A percentile compares a stretch with the other conserved stretches of the same genome.
These are phyloP conservation scores for Solanum clarkiae DNA, from an alignment of 257 asterid species.

Conservation along the genomic window DNA sequence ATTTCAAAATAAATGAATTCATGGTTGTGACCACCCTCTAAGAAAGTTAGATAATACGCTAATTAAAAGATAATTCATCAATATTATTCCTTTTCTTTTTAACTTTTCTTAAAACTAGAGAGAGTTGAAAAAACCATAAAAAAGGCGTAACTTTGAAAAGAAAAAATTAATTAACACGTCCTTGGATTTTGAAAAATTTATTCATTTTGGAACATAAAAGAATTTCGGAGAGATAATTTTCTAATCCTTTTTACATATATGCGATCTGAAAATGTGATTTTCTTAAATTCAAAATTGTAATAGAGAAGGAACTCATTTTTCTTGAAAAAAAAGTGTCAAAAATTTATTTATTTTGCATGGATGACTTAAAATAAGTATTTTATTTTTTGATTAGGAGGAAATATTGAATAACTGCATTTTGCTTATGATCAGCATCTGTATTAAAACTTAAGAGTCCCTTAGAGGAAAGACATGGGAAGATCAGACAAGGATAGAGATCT, in stretches of 20 bases:
- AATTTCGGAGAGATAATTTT: background rate
- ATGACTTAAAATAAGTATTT: background rate
- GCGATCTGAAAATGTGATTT: background rate
- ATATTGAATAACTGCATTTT: background rate
- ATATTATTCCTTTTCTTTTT: background rate
- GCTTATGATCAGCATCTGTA: background rate
- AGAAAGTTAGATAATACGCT: background rate
- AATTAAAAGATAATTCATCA: background rate
- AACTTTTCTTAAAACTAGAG: background rate
- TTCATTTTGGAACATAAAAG: background rate
- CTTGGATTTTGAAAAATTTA: background rate
- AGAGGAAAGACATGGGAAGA: background rate
- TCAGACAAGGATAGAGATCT: slow-evolving; percentile 11
- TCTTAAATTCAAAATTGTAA: background rate
- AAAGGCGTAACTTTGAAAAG: background rate
- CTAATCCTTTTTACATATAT: background rate
- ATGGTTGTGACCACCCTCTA: background rate
- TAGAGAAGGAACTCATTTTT: background rate
- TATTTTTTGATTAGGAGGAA: background rate
- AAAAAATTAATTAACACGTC: background rate
- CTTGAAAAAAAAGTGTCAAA: accelerated
- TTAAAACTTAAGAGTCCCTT: background rate
- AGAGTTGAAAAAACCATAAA: background rate
- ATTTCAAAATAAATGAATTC: background rate
- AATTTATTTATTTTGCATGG: background rate